phyloP scores from a whole-genome alignment of 805 yeast genomes.

The Candida glaebosa region DNA sequence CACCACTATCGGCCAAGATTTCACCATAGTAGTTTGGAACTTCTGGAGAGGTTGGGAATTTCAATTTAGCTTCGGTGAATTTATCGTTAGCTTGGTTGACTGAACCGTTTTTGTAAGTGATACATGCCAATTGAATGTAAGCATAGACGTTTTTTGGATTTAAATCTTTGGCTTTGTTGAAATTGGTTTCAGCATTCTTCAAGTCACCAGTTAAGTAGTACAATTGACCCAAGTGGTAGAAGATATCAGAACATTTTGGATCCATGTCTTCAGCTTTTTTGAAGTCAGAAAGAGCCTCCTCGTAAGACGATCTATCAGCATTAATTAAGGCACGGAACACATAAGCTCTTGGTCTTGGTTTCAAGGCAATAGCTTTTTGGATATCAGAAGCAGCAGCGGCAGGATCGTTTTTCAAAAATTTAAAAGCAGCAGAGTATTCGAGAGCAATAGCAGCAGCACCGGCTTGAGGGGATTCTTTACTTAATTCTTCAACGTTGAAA shows the following conservation, averaged over 20 bases:
- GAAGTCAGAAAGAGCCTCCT: conserved; percentile 62
- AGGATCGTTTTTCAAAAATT: conserved; percentile 75
- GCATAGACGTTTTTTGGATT: conserved; percentile 79
- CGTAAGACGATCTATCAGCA: conserved; percentile 71
- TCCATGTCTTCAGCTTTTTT: conserved; percentile 66
- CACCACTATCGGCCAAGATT: conserved; percentile 78
- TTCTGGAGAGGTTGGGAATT: conserved; percentile 85
- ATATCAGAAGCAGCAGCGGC: conserved; percentile 61
- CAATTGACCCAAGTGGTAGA: conserved; percentile 94
- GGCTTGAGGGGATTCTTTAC: conserved; percentile 34
- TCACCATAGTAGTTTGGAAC: conserved; percentile 96
- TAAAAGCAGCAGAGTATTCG: conserved; percentile 81
- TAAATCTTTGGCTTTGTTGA: conserved; percentile 68
- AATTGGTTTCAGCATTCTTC: conserved; percentile 67
- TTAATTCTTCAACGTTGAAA: conserved; percentile 33
- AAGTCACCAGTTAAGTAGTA: conserved; percentile 77
- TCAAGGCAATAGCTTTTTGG: conserved; percentile 58
- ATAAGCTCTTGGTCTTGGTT: conserved; percentile 79
- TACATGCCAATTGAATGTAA: conserved; percentile 89
- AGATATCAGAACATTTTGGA: conserved; percentile 73
- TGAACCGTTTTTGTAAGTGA: conserved; percentile 75
- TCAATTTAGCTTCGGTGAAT: conserved; percentile 65
- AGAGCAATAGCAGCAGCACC: conserved; percentile 61
- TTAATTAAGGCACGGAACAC: conserved; percentile 77
- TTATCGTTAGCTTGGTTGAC: conserved; percentile 56